Evolutionary conservation across 768 basidiomycete species (phyloP), one percentile per base, ranked within the genome.

Genomic region (Lactifluus rugatus): DNA sequence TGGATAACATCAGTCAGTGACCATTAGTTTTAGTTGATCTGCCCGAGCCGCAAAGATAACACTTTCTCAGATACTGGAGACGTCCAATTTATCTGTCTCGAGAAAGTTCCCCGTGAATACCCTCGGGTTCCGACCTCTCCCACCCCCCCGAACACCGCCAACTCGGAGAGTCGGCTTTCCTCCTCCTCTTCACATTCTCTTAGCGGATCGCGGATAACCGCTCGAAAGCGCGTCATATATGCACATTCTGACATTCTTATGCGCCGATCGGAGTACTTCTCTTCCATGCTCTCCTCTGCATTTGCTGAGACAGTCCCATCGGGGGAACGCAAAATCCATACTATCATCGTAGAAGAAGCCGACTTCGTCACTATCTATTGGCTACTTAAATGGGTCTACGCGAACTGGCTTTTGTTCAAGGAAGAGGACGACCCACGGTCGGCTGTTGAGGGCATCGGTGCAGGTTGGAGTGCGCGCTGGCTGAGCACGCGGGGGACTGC

Each of bases 351-450:
- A 7, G 83, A 89, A 62, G 87, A 89, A 68, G 85, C 85, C 7
- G 85, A 86, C 58, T 90, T 84, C 61, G 78, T 82, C 57, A 89
- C 87, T 0, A 77, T 89, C 4, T 89, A 87, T 66, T 89, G 87
- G 87, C 68, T 89, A 26, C 70, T 89, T 36, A 87, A 87, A 67
- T 88, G 78, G 69, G 80, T 85, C 55, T 90, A 89, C 62, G 81
- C 82, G 7, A 85, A 88, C 66, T 87, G 84, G 81, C 72, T 88
- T 1, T 71, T 80, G 19, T 89, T 90, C 73, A 78, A 79, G 57
- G 78, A 82, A 53, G 68, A 81, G 17, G 87, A 89, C 57, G 85
- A 89, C 65, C 83, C 85, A 19, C 73, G 84, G 21, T 70, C 72
- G 21, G 82, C 86, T 2, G 82, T 87, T 25, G 83, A 85, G 60